A percentile compares a stretch with the other conserved stretches of the same genome.
These are phyloP conservation scores for Saccharomyces pastorianus DNA, from an alignment of 1,139 yeast genomes.

Conservation along the genomic window DNA sequence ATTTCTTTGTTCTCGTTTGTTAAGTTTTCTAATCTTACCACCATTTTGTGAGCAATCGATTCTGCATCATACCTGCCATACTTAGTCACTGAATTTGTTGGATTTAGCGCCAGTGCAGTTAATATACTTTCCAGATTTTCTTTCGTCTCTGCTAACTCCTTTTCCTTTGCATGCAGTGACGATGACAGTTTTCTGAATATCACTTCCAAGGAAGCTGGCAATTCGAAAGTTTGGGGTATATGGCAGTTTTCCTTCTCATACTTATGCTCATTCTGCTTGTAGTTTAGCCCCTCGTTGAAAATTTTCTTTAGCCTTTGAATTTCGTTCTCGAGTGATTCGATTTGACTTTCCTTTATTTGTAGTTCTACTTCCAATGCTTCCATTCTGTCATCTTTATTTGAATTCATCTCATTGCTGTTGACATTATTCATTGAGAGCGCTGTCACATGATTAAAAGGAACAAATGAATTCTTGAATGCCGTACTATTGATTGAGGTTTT, in stretches of 20 bases:
- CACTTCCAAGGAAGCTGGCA: constrained; percentile 20
- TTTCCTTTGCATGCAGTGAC: constrained; percentile 44
- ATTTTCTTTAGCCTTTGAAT: constrained; percentile 28
- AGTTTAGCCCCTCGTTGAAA: constrained; percentile 16
- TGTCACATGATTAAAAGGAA: neutral
- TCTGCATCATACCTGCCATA: constrained; percentile 61
- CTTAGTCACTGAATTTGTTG: constrained; percentile 37
- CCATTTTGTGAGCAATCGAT: constrained; percentile 68
- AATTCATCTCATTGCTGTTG: constrained; percentile 2
- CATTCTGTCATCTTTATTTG: constrained; percentile 7
- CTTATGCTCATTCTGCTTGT: constrained; percentile 13
- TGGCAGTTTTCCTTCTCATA: constrained; percentile 5
- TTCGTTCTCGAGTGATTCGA: constrained; percentile 35
- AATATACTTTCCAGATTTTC: constrained; percentile 55
- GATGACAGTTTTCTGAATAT: constrained; percentile 37
- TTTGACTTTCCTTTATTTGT: constrained; percentile 35
- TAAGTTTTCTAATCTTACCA: constrained; percentile 53
- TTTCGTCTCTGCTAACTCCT: constrained; percentile 54
- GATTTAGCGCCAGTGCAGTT: constrained; percentile 44
- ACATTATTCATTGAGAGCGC: neutral
- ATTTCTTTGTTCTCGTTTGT: constrained; percentile 66
- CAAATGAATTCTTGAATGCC: neutral
- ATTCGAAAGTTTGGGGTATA: constrained; percentile 6
- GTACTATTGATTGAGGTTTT: neutral
- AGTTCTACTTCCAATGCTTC: constrained; percentile 26